Conservation (phyloP, 1,139 yeast genomes). For the Magnusiomyces magnusii region DNA sequence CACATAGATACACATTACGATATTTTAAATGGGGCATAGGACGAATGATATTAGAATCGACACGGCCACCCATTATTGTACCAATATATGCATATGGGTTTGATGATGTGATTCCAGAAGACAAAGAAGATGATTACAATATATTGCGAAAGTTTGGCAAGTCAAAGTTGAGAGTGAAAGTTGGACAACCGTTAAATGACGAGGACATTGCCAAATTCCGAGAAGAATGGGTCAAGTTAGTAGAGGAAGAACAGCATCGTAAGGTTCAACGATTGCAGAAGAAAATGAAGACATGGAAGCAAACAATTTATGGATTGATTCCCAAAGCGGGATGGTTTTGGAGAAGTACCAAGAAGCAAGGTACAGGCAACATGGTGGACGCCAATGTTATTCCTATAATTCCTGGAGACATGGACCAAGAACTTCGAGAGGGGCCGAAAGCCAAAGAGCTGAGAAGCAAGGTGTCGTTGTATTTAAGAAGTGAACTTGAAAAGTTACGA, state of each 20-base stretch:
- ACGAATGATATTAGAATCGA: conserved; percentile 71
- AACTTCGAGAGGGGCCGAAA: conserved; percentile 52
- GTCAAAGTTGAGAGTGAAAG: conserved; percentile 57
- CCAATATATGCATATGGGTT: conserved; percentile 86
- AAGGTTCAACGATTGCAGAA: not conserved
- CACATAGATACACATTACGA: conserved; percentile 76
- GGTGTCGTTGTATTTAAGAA: conserved; percentile 62
- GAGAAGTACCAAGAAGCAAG: conserved; percentile 9
- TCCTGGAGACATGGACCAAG: conserved; percentile 47
- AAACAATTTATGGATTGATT: not conserved
- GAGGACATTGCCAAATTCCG: conserved; percentile 52
- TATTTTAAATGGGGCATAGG: conserved; percentile 96
- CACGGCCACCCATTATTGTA: conserved; percentile 77
- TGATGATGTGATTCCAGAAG: conserved; percentile 81
- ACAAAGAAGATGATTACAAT: conserved; percentile 33
- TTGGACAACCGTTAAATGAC: conserved; percentile 70
- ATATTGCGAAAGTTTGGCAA: conserved; percentile 46
- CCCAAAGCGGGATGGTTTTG: not conserved
- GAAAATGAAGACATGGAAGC: not conserved
- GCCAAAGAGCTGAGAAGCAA: conserved; percentile 59
- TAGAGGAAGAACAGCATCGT: conserved; percentile 43
- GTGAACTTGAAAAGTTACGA: conserved; percentile 54
- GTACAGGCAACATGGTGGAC: not conserved
- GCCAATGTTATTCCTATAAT: not conserved
- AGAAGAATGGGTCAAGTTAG: conserved; percentile 57